Conservation (phyloP, 108 stramenopile species). For the Skeletonema tropicum region DNA sequence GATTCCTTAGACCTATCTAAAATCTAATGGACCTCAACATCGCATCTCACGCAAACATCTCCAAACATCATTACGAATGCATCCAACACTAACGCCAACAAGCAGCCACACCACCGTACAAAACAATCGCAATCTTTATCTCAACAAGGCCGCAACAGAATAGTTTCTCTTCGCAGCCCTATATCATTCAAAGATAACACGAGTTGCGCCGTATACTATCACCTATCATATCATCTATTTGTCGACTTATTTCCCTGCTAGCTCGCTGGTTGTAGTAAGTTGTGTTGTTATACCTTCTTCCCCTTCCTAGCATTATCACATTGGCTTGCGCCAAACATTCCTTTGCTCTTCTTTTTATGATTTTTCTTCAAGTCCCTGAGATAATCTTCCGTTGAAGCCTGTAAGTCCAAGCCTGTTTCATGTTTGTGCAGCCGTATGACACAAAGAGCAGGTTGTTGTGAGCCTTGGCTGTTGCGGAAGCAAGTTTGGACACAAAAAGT, state of each 20-base stretch:
- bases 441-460: not conserved
- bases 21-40: too few species aligned
- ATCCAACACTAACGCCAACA: too few species aligned
- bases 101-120: not conserved
- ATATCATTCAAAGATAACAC: constrained; percentile 4
- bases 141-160: constrained; percentile 1
- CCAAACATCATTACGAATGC: too few species aligned
- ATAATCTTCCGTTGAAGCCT: not conserved
- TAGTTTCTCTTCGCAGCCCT: not conserved
- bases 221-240: not conserved
- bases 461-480: too few species aligned
- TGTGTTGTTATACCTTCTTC: not conserved
- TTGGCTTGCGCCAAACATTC: not conserved
- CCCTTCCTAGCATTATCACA: constrained; percentile 1
- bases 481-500: too few species aligned
- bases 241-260: not conserved
- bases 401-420: not conserved
- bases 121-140: constrained; percentile 2
- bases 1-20: too few species aligned
- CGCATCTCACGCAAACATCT: too few species aligned
- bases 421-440: too few species aligned
- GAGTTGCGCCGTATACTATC: not conserved
- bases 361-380: constrained; percentile 2
- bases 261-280: not conserved
- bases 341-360: not conserved